Evolutionary conservation across 2,329 filamentous ascomycete genomes (phyloP).

Genomic region (Stromatinia cepivora): DNA sequence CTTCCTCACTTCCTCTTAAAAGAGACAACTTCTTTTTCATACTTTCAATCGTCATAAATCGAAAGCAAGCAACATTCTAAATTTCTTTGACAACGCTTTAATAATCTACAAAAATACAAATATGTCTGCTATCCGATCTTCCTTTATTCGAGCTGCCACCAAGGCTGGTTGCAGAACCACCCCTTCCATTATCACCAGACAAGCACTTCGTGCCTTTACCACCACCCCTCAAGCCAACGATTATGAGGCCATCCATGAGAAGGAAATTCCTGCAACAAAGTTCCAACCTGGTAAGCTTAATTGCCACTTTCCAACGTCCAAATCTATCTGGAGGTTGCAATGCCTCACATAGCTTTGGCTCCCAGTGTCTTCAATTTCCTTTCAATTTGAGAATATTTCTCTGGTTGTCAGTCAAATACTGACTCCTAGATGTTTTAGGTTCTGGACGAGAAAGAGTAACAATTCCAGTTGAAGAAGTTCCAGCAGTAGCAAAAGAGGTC

Average conservation of each 20-base stretch:
- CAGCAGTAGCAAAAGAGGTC: constrained; percentile 18
- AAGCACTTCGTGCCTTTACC: constrained; percentile 33
- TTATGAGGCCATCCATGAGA: constrained; percentile 37
- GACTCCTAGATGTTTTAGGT: constrained; percentile 7
- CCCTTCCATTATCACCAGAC: constrained; percentile 21
- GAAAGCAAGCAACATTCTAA: too few species aligned
- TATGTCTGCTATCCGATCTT: constrained; percentile 20
- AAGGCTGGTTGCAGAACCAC: constrained; percentile 20
- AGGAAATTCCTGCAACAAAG: constrained; percentile 32
- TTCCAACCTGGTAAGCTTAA: constrained; percentile 17
- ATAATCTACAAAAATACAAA: not conserved
- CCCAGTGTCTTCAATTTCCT: not conserved
- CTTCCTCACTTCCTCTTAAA: not conserved
- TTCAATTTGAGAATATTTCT: not conserved
- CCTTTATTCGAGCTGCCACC: constrained; percentile 14
- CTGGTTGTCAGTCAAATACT: constrained; percentile 4
- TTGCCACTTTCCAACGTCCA: not conserved
- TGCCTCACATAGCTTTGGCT: too few species aligned
- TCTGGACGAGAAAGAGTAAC: constrained; percentile 30
- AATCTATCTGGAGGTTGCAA: not conserved
- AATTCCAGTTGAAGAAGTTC: constrained; percentile 34
- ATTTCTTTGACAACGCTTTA: not conserved
- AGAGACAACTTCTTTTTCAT: not conserved
- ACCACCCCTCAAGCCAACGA: constrained; percentile 30
- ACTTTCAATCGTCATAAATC: not conserved